Evolutionary conservation across 1,139 yeast species (phyloP).

Genomic region (Debaryomyces sp.): DNA sequence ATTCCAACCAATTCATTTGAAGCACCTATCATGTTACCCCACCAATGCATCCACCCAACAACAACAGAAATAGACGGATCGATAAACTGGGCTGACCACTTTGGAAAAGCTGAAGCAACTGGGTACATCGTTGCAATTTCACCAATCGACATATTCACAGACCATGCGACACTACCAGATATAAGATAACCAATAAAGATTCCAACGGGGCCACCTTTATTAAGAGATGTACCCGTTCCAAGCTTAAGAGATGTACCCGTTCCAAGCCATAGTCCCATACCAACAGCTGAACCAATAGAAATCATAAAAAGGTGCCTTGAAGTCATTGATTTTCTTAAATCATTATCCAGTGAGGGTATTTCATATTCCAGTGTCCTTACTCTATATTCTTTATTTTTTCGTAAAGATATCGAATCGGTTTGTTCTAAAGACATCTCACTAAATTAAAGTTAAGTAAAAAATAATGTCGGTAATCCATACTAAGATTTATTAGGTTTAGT

Average conservation of each 20-base stretch:
- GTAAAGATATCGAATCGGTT: no score
- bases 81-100: slow-evolving; percentile 15
- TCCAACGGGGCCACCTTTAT: slow-evolving; percentile 9
- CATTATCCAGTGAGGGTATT: no score
- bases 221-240: slow-evolving; percentile 8
- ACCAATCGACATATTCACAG: slow-evolving; percentile 7
- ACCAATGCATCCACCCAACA: slow-evolving; percentile 35
- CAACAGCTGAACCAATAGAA: slow-evolving; percentile 4
- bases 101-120: background rate
- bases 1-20: slow-evolving; percentile 83
- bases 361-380: no score
- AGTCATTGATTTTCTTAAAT: background rate
- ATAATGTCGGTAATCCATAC: no score
- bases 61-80: slow-evolving; percentile 5
- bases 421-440: no score
- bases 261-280: slow-evolving; percentile 1
- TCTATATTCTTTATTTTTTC: no score
- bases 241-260: background rate
- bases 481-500: no score
- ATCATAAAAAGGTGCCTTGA: slow-evolving; percentile 4
- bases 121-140: slow-evolving; percentile 11
- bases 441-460: no score
- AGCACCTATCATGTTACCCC: slow-evolving; percentile 70
- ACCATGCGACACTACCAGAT: slow-evolving; percentile 1
- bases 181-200: slow-evolving; percentile 6